phyloP scores from a whole-genome alignment of 2,329 filamentous ascomycete genomes.

The Pseudogymnoascus sp. region DNA sequence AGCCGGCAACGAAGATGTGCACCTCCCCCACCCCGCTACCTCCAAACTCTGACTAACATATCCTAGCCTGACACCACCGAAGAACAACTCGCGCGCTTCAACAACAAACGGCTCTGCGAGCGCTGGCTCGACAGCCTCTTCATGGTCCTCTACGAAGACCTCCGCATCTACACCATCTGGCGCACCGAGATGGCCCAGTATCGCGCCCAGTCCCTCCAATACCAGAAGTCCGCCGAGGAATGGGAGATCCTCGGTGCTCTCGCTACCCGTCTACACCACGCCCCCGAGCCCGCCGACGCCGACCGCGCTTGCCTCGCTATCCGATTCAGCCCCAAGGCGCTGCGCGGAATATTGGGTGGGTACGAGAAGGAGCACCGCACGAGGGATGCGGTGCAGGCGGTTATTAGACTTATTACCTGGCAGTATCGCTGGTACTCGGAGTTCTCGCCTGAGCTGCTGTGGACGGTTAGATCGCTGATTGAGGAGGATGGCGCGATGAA shows the following conservation, averaged over 20 bases:
- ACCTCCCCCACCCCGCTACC: constrained; percentile 25
- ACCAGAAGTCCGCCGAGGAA: constrained; percentile 93
- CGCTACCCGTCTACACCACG: constrained; percentile 86
- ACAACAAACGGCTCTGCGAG: constrained; percentile 95
- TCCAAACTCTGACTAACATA: constrained; percentile 21
- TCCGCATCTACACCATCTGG: constrained; percentile 99
- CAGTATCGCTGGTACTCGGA: constrained; percentile 99
- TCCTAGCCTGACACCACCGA: constrained; percentile 56
- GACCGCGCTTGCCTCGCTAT: constrained; percentile 82
- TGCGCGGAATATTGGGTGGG: constrained; percentile 74
- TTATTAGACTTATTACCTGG: constrained; percentile 92
- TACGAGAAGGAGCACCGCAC: constrained; percentile 75
- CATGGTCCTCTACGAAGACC: constrained; percentile 97
- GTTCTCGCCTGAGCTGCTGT: constrained; percentile 88
- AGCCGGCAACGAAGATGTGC: constrained; percentile 64
- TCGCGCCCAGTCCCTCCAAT: constrained; percentile 84
- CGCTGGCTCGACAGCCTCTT: constrained; percentile 98
- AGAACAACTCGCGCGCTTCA: constrained; percentile 78
- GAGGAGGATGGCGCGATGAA: constrained; percentile 98
- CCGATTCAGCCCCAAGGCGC: constrained; percentile 88
- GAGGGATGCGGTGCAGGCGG: constrained; percentile 71
- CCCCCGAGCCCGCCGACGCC: constrained; percentile 85
- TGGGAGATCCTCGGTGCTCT: constrained; percentile 97
- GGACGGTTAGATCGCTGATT: constrained; percentile 83
- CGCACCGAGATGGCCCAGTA: constrained; percentile 96